These are phyloP conservation scores for Clavispora carvajalis DNA, from an alignment of 805 yeast genomes.

Conservation along the genomic window DNA sequence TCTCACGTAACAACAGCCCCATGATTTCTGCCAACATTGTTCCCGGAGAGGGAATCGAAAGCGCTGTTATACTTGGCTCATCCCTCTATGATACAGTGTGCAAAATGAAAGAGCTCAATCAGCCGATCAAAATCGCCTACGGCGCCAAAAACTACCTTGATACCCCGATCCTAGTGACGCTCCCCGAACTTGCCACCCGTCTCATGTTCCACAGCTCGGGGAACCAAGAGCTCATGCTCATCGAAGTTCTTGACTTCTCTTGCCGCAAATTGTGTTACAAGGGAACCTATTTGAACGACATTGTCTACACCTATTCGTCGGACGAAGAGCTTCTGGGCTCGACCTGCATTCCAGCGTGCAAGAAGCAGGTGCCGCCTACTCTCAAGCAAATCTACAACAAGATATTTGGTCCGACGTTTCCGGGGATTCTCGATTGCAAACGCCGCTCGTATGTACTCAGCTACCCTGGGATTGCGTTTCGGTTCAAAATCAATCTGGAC, in stretches of 20 bases:
- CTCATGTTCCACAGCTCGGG: conserved; percentile 24
- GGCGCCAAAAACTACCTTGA: conserved; percentile 24
- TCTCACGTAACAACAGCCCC: no score
- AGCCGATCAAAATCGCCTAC: conserved; percentile 26
- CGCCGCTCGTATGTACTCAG: conserved; percentile 38
- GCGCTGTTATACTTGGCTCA: conserved; percentile 23
- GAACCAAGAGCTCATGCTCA: conserved; percentile 23
- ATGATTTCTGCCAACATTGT: conserved; percentile 12
- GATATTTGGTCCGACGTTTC: conserved; percentile 59
- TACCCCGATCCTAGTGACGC: conserved; percentile 27
- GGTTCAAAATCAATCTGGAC: conserved; percentile 28
- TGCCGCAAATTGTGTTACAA: conserved; percentile 25
- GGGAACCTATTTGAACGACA: conserved; percentile 26
- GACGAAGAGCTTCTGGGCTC: conserved; percentile 9
- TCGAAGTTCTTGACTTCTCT: conserved; percentile 24
- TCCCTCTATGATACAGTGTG: conserved; percentile 25
- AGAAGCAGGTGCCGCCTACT: conserved; percentile 15
- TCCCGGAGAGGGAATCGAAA: conserved; percentile 37
- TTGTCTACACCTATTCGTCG: conserved; percentile 11
- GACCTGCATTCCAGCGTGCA: conserved; percentile 1
- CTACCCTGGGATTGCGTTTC: conserved; percentile 54
- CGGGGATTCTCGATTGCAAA: conserved; percentile 36
- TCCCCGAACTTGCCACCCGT: conserved; percentile 20
- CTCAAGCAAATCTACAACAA: conserved; percentile 48
- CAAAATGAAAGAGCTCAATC: conserved; percentile 21